Base-by-base conservation (phyloP, 306 rosid genomes). In the Luffa aegyptiaca region DNA sequence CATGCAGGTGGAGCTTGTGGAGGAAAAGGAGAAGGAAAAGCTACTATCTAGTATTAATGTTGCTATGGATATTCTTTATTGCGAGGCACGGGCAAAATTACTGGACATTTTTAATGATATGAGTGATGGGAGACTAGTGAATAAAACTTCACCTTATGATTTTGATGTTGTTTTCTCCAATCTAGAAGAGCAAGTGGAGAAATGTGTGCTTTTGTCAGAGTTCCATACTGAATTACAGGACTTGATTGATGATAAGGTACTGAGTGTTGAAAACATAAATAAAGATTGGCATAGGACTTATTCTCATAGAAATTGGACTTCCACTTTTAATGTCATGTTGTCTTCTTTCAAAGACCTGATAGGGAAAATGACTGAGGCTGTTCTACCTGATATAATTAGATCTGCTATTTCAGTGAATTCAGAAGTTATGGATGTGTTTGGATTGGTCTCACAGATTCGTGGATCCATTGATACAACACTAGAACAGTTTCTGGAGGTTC, bases 401-500 rank as follows among this genome's bases (percentile, higher is more conserved):
- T 92, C 93, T 51, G 92, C 92, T 18, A 84, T 94, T 87, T 92
- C 98, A 9, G 86, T 87, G 69, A 89, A 88, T 78, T 91, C 98
- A 57, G 98, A 89, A 86, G 88, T 94, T 80, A 92, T 92, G 98
- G 97, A 94, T 90, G 94, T 91, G 58, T 92, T 89, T 83, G 97
- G 96, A 80, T 86, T 91, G 84, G 89, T 92, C 83, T 92, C 98
- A 77, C 97, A 92, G 83, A 91, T 92, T 79, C 90, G 93, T 13
- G 98, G 97, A 55, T 88, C 97, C 53, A 79, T 90, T 84, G 98
- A 92, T 84, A 92, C 89, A 14, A 89, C 96, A 62, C 57, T 94
- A 77, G 97, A 92, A 84, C 96, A 90, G 88, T 89, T 88, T 82
- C 84, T 94, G 83, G 96, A 94, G 85, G 90, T 92, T 17, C 92